phyloP scores from a whole-genome alignment of 305 asterid species.

The Plantago rigida region DNA sequence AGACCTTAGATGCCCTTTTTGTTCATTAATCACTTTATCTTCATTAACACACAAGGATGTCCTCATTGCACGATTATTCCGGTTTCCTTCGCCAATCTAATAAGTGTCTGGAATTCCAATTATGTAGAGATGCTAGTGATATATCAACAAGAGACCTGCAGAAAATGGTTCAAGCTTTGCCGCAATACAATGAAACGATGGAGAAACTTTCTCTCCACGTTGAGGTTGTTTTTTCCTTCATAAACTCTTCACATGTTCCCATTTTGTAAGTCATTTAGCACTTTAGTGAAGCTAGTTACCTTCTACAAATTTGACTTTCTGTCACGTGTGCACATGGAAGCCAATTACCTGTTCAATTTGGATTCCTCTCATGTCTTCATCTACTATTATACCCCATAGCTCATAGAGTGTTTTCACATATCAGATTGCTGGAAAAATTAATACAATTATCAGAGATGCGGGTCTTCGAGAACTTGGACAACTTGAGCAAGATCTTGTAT shows the following conservation, averaged over 20 bases:
- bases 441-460: constrained; percentile 48
- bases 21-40: too few relatives aligned
- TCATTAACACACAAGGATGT: background rate
- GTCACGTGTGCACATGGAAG: background rate
- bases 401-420: constrained; percentile 24
- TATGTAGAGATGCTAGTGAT: constrained; percentile 74
- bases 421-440: constrained; percentile 92
- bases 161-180: constrained; percentile 97
- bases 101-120: constrained; percentile 25
- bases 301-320: too few relatives aligned
- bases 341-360: background rate
- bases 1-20: too few relatives aligned
- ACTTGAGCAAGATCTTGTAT: constrained; percentile 94
- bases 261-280: constrained; percentile 13
- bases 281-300: background rate
- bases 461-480: constrained; percentile 90
- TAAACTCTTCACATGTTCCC: constrained; percentile 13
- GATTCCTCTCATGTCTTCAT: constrained; percentile 10
- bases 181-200: constrained; percentile 86
- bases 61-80: constrained; percentile 10
- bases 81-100: constrained; percentile 19
- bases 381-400: background rate
- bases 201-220: constrained; percentile 85
- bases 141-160: constrained; percentile 86
- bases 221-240: constrained; percentile 51